A percentile compares a stretch with the other conserved stretches of the same genome.
These are phyloP conservation scores for Phoenix roebelenii DNA, from an alignment of 176 grass and related monocot species.

Conservation along the genomic window DNA sequence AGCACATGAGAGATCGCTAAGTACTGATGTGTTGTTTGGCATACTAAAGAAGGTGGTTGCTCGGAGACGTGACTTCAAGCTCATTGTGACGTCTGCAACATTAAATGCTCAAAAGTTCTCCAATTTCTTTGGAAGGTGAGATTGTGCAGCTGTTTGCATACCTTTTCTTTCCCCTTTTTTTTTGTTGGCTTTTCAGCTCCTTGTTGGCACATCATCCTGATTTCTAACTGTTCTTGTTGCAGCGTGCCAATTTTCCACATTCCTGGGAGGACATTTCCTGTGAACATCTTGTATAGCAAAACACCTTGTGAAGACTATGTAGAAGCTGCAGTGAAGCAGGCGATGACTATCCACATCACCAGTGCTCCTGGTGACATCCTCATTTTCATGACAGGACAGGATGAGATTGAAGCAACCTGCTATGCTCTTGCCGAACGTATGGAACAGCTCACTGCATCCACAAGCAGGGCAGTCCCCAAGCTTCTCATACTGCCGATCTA, in stretches of 20 bases:
- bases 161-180: too few relatives aligned
- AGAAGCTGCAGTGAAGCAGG: slow-evolving; percentile 92
- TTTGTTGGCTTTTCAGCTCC: too few relatives aligned
- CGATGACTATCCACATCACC: slow-evolving; percentile 90
- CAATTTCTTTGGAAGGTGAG: slow-evolving; percentile 93
- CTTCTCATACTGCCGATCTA: slow-evolving; percentile 91
- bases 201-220: too few relatives aligned
- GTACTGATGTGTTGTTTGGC: slow-evolving; percentile 84
- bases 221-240: slow-evolving; percentile 6
- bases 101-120: slow-evolving; percentile 97
- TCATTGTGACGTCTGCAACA: slow-evolving; percentile 87
- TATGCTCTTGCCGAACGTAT: slow-evolving; percentile 90
- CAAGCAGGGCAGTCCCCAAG: slow-evolving; percentile 69
- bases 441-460: slow-evolving; percentile 77
- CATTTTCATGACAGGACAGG: slow-evolving; percentile 97
- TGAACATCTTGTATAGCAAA: slow-evolving; percentile 92
- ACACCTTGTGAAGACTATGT: slow-evolving; percentile 97
- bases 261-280: slow-evolving; percentile 88
- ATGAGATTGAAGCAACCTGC: slow-evolving; percentile 95
- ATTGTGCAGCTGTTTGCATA: slow-evolving; percentile 3
- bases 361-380: slow-evolving; percentile 82
- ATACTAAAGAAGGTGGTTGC: slow-evolving; percentile 85
- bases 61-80: slow-evolving; percentile 60
- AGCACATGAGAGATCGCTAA: slow-evolving; percentile 89
- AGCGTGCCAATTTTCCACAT: slow-evolving; percentile 81